A percentile compares a stretch with the other conserved stretches of the same genome.
These are phyloP conservation scores for Trichoderma erinaceum DNA, from an alignment of 495 filamentous ascomycete species.

Conservation along the genomic window DNA sequence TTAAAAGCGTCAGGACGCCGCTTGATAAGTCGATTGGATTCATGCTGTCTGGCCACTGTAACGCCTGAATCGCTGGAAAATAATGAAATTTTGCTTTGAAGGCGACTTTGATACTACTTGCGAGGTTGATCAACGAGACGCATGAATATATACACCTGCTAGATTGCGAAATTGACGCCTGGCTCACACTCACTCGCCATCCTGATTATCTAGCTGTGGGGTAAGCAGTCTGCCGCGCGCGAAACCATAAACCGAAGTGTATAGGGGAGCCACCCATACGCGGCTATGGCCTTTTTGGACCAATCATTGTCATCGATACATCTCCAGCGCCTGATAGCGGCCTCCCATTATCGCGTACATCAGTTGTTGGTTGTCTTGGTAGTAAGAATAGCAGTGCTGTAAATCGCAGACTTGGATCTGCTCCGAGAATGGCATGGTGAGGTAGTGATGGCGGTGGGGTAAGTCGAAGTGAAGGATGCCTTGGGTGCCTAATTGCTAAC, in stretches of 20 bases:
- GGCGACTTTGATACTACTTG: neutral
- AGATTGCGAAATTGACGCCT: neutral
- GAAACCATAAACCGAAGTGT: neutral
- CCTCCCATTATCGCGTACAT: too few relatives aligned
- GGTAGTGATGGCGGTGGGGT: neutral
- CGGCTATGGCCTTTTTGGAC: neutral
- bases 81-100: neutral
- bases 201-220: neutral
- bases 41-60: neutral
- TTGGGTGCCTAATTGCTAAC: too few relatives aligned
- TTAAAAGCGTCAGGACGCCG: neutral
- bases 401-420: neutral
- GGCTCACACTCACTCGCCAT: neutral
- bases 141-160: neutral
- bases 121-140: neutral
- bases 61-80: neutral
- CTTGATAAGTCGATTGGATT: neutral
- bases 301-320: neutral
- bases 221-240: neutral
- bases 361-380: too few relatives aligned
- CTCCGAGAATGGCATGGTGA: neutral
- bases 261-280: neutral
- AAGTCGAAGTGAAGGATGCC: neutral
- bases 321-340: neutral
- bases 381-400: too few relatives aligned